Evolutionary conservation across 768 basidiomycete genomes (phyloP), one percentile per base, ranked within the genome.

Genomic region (Pulveroboletus sp.): DNA sequence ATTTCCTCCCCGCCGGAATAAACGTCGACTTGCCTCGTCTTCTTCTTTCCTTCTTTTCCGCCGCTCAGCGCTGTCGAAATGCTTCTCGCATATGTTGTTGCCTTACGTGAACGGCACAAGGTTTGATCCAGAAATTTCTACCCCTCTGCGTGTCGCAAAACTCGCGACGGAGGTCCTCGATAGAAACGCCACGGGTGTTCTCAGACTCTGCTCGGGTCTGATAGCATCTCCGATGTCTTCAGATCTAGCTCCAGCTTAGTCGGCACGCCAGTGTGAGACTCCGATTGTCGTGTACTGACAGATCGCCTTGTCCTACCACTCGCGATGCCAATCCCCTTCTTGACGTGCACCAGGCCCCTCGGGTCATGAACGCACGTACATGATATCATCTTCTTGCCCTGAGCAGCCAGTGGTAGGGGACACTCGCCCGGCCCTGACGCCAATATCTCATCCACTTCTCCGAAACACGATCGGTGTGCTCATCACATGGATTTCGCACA

Each of bases 191-290:
- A 49, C 18, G 40, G 21, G 47, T 31, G 26, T 56, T 43, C 35
- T 47, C 30, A 42, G 33, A 21, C 21, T 3, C 21, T 21, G 3
- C 14, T 55, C 60, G 58, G 52, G 26, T 44, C 51, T 55, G 40
- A 21, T 35, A 30, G 5, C 54, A 63, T 61, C 61, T 60, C 58
- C 61, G 59, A 48, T 44, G 46, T 12, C 35, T 39, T 47, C 30
- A 38, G 43, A 45, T 54, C 46, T 39, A 14, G 18, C 21, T 21
- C 21, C 21, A 21, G 21, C 21, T 21, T 12, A 15, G 43, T 32
- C 39, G 27, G 9, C 35, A 32, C 21, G 18, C 35, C 12, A 35
- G 18, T 37, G 30, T 36, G 44, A 31, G 49, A 56, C 52, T 46
- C 58, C 57, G 58, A 49, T 38, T 32, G 38, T 57, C 38, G 30